A percentile compares a stretch with the other conserved stretches of the same genome.
phyloP scores from a whole-genome alignment of 1,284 basidiomycete genomes.

The Volvariella volvacea region DNA sequence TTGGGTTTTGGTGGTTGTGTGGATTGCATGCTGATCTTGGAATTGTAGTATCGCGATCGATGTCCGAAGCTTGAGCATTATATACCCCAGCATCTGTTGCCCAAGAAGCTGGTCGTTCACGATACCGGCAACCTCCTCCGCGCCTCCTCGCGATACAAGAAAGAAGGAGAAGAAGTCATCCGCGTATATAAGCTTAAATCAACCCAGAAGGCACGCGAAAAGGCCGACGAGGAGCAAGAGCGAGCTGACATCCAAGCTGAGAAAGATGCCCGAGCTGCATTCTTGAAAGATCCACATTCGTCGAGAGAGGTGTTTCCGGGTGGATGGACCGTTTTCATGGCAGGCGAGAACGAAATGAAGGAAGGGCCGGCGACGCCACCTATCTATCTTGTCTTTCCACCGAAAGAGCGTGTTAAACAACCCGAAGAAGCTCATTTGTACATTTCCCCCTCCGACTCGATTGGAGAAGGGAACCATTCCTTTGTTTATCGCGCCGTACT shows the following conservation, averaged over 20 bases:
- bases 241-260: no score
- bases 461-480: conserved; percentile 35
- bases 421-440: conserved; percentile 33
- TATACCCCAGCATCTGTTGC: conserved; percentile 19
- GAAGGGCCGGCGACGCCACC: conserved; percentile 15
- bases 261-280: no score
- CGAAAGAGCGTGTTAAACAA: conserved; percentile 9
- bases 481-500: conserved; percentile 32
- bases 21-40: not conserved
- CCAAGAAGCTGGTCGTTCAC: conserved; percentile 27
- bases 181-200: conserved; percentile 13
- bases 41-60: not conserved
- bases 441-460: conserved; percentile 21
- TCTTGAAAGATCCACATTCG: no score
- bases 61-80: not conserved
- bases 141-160: conserved; percentile 5
- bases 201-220: not conserved
- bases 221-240: conserved; percentile 4
- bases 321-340: no score
- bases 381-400: conserved; percentile 16
- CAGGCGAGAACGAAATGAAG: no score
- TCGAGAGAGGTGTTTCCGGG: not conserved
- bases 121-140: conserved; percentile 24
- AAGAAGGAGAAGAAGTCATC: conserved; percentile 1
- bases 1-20: conserved; percentile 1